Base-by-base conservation (phyloP, 2,329 filamentous ascomycete species). In the Gliomastix tumulicola region DNA sequence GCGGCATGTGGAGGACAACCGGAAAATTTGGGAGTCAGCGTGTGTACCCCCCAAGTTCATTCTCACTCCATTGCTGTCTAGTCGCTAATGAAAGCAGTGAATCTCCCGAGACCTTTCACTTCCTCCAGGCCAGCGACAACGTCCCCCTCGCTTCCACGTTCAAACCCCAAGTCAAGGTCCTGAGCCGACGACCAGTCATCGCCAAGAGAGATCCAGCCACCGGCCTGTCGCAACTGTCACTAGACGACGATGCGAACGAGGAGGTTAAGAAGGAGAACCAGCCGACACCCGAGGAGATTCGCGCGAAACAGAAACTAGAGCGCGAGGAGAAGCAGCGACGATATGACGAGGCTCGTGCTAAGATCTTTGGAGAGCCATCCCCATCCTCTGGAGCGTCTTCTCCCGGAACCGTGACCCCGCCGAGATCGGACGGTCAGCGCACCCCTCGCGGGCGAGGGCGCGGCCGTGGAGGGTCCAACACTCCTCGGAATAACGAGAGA, bases 11-110 rank as follows among this genome's bases (percentile, higher is more conserved):
- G 88, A 95, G 56, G 74, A 82, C 36, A 94, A 96, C 57, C 79
- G 82, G 50, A 84, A 84, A 58, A 64, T 96, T 38, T 96, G 90
- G 90, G 79, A 92, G 53, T 82, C 88, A 53, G 90, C 89, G 83
- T 92, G 77, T 39, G 77, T 49, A 46, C 13, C 22, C 16, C 27
- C 21, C 27, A 13, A 36, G 37, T 30, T 23, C 19, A 12, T 16
- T 9, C 36, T 22, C 23, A n/a, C 15, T 25, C 13, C 40, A 13
- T 7, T 28, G 25, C 25, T n/a, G 25, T 16, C 11, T 16, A 8
- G 25, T 28, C 17, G 25, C 25, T 28, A 28, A 28, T 16, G 25
- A 13, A 16, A 13, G 17, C 51, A 88, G 83, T 35, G 87, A 95
- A 59, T 69, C 84, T 8, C 76, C 82, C 13, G 74, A 88, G 44